Base-by-base conservation (phyloP, 495 filamentous ascomycete genomes). In the Trichoderma gamsii region DNA sequence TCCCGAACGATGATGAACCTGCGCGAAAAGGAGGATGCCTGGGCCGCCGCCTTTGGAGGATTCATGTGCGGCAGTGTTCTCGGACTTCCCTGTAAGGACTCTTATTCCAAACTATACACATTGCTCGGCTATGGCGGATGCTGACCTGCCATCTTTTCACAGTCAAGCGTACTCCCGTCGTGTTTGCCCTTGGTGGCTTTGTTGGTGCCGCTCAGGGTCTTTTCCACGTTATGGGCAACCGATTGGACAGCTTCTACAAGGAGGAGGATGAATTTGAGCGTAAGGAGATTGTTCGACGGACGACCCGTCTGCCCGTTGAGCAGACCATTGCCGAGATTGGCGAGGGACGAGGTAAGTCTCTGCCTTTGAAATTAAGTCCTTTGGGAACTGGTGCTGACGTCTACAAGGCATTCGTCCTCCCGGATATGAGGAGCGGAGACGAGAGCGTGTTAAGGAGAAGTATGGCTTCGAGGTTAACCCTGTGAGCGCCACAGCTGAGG, bases 391-490 rank as follows among this genome's bases (percentile, higher is more conserved):
- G 2, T 38, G 8, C 35, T 38, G 18, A 46, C 59, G 16, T 35
- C 4, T 35, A 23, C 9, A 15, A 97, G 94, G 91, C 29, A 91
- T 99, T 69, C 85, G 89, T 69, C 92, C 83, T 38, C 89, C 90
- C 16, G 92, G 92, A 32, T 99, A 97, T 70, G 89, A 89, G 70
- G 92, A 98, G 82, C 83, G 96, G 77, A 87, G 96, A 72, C 83
- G 85, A 65, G 83, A 92, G 78, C 85, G 92, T 66, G 85, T 99
- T 75, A 90, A 94, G 83, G 87, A 94, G 81, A 90, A 87, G 71
- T 98, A 97, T 73, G 93, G 94, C 67, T 86, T 97, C 70, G 93
- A 97, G 66, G 86, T 98, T 70, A 79, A 81, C 46, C 77, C 82
- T n/a, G 82, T 83, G 61, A 79, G 74, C 23, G 78, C 80, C 68